Percentiles rank a stretch among this genome's conserved stretches.
These are phyloP conservation scores for Mallotus repandus DNA, from an alignment of 441 rosid genomes.

Conservation along the genomic window DNA sequence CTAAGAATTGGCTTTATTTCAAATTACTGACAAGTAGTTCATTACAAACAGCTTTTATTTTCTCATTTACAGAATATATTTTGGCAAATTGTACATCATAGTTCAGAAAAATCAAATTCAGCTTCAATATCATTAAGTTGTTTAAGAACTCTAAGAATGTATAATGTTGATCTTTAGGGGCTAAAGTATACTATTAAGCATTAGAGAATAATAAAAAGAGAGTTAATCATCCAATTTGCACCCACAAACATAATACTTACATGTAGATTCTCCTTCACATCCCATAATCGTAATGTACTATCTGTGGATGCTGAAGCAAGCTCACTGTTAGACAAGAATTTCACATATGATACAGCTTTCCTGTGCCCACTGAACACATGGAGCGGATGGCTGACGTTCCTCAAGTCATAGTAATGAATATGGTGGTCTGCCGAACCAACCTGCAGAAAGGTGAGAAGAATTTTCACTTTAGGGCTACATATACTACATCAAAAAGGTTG, in stretches of 20 bases:
- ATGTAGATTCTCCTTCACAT: constrained; percentile 81
- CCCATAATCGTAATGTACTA: constrained; percentile 95
- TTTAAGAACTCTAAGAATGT: not conserved
- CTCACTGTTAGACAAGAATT: constrained; percentile 88
- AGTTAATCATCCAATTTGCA: not conserved
- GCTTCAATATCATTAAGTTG: not conserved
- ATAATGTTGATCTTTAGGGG: not conserved
- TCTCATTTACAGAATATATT: not conserved
- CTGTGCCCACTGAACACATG: constrained; percentile 94
- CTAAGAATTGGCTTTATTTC: not conserved
- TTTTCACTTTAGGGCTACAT: not conserved
- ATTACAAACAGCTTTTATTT: not conserved
- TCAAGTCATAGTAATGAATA: constrained; percentile 88
- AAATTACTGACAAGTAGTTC: not conserved
- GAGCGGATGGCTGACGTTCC: constrained; percentile 83
- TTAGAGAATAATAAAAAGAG: not conserved
- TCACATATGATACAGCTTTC: constrained; percentile 96
- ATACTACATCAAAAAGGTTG: not conserved
- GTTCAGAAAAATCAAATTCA: not conserved
- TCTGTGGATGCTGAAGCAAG: constrained; percentile 99
- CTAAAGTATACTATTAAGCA: not conserved
- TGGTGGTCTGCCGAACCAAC: constrained; percentile 99
- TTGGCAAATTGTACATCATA: constrained; percentile 3
- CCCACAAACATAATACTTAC: constrained; percentile 45
- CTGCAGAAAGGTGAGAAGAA: constrained; percentile 39